These are phyloP conservation scores for Pseudonitzschia multiseries DNA, from an alignment of 108 stramenopile species.

Conservation along the genomic window DNA sequence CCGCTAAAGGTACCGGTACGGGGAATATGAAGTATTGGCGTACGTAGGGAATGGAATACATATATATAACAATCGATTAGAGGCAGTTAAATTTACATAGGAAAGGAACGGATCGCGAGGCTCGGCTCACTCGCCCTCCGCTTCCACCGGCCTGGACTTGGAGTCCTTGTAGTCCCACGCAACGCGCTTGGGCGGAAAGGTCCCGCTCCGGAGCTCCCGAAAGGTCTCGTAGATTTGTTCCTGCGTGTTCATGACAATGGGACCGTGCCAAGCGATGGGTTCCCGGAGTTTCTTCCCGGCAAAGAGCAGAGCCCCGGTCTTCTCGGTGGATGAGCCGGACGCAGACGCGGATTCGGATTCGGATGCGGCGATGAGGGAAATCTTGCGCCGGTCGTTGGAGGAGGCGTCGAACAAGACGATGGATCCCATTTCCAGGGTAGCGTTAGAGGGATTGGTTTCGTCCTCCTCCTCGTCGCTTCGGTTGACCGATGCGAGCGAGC, in stretches of 20 bases:
- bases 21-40: too few species aligned
- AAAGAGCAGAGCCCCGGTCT: conserved; percentile 38
- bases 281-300: conserved; percentile 49
- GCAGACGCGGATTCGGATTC: too few species aligned
- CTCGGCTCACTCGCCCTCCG: too few species aligned
- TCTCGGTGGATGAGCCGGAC: not conserved
- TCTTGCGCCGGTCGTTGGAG: not conserved
- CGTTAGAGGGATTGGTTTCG: not conserved
- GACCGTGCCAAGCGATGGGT: conserved; percentile 55
- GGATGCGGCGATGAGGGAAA: not conserved
- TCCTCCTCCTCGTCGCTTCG: conserved; percentile 3
- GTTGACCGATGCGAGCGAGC: conserved; percentile 28
- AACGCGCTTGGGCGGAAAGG: conserved; percentile 45
- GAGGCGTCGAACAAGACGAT: conserved; percentile 34
- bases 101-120: too few species aligned
- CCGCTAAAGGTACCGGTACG: too few species aligned
- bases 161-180: conserved; percentile 43
- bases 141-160: not conserved
- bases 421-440: not conserved
- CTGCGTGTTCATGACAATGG: conserved; percentile 56
- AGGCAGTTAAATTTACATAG: too few species aligned
- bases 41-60: too few species aligned
- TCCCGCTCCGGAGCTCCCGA: conserved; percentile 30
- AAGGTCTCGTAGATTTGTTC: conserved; percentile 37
- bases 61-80: too few species aligned